A percentile compares a stretch with the other conserved stretches of the same genome.
Evolutionary conservation across 1,139 yeast genomes (phyloP).

Genomic region (Sugiyamaella sp.): DNA sequence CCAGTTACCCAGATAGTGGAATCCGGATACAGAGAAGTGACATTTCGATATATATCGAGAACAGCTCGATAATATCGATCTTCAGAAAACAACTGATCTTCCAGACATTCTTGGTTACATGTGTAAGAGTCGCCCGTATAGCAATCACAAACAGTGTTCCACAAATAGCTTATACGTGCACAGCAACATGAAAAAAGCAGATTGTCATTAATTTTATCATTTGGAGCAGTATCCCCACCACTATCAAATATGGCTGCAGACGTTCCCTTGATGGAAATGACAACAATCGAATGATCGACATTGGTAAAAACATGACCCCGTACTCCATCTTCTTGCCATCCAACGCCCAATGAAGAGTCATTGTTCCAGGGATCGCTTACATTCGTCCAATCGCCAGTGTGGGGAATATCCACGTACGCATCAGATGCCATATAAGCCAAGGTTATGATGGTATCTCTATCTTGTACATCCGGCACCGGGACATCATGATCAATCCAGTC

Average conservation of each 20-base stretch:
- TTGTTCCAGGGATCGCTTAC: slow-evolving; percentile 63
- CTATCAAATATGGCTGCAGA: slow-evolving; percentile 81
- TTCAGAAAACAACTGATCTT: slow-evolving; percentile 67
- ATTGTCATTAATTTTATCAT: slow-evolving; percentile 87
- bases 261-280: slow-evolving; percentile 89
- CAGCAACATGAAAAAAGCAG: slow-evolving; percentile 93
- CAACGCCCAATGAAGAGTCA: slow-evolving; percentile 50
- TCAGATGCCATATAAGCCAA: slow-evolving; percentile 88
- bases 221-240: slow-evolving; percentile 75
- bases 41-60: slow-evolving; percentile 75
- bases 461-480: slow-evolving; percentile 71
- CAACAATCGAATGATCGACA: slow-evolving; percentile 63
- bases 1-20: slow-evolving; percentile 88
- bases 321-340: slow-evolving; percentile 85
- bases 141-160: slow-evolving; percentile 97
- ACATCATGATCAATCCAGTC: slow-evolving; percentile 44
- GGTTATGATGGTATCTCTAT: slow-evolving; percentile 69
- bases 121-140: slow-evolving; percentile 76
- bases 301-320: slow-evolving; percentile 90
- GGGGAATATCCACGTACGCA: slow-evolving; percentile 83
- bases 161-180: slow-evolving; percentile 86
- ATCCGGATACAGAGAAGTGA: slow-evolving; percentile 66
- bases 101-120: slow-evolving; percentile 87
- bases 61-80: slow-evolving; percentile 86
- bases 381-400: slow-evolving; percentile 87